A percentile compares a stretch with the other conserved stretches of the same genome.
phyloP scores from a whole-genome alignment of 1,284 basidiomycete species.

The Neolentinus lepideus region DNA sequence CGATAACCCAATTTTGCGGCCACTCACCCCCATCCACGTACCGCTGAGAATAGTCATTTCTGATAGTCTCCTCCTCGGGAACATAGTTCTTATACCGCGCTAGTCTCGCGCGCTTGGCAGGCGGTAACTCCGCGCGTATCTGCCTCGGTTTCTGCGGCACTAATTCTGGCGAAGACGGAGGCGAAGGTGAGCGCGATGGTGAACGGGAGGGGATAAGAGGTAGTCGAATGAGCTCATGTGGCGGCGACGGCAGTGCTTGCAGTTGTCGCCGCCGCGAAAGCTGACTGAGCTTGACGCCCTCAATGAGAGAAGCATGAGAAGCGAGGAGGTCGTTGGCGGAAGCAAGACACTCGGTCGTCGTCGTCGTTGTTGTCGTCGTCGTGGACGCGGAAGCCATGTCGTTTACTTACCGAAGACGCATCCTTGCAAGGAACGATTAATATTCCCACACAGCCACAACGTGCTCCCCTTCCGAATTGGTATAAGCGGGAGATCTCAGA shows the following conservation, averaged over 20 bases:
- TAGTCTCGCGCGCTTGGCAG: conserved; percentile 62
- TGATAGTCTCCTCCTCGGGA: conserved; percentile 88
- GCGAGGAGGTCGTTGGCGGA: conserved; percentile 45
- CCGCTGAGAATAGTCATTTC: conserved; percentile 89
- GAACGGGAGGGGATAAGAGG: conserved; percentile 40
- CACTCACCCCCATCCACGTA: conserved; percentile 89
- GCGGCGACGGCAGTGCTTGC: conserved; percentile 29
- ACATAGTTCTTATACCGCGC: conserved; percentile 72
- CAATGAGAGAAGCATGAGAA: conserved; percentile 36
- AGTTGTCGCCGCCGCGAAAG: conserved; percentile 27
- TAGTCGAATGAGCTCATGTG: conserved; percentile 32
- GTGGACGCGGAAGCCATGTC: neutral
- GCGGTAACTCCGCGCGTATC: conserved; percentile 50
- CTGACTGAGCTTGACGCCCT: conserved; percentile 34
- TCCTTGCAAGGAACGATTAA: too few relatives aligned
- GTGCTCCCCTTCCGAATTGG: too few relatives aligned
- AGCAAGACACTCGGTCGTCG: conserved; percentile 31
- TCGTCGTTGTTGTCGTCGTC: neutral
- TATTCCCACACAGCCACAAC: too few relatives aligned
- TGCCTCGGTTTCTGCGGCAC: conserved; percentile 25
- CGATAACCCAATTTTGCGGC: conserved; percentile 88
- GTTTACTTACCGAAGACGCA: too few relatives aligned
- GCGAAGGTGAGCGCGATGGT: conserved; percentile 34
- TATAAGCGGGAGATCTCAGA: too few relatives aligned
- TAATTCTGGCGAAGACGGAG: conserved; percentile 38